Evolutionary conservation across 495 filamentous ascomycete genomes (phyloP), one percentile per base, ranked within the genome.

Genomic region (Letharia lupina): DNA sequence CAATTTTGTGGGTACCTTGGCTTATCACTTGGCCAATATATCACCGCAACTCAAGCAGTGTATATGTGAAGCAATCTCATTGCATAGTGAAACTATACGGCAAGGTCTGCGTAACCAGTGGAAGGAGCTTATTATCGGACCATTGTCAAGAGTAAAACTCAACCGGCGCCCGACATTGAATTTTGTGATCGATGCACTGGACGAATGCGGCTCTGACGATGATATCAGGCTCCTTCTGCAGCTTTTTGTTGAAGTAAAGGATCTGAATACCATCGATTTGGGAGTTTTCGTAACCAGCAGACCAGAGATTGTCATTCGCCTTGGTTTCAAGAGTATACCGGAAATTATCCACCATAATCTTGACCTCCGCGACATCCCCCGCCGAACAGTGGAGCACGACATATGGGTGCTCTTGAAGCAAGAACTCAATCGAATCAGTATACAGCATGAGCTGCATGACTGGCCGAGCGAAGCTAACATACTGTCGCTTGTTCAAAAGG

Each of bases 141-240:
- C 79, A 15, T 68, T 83, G 0, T 52, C 59, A 52, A 28, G 37
- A 58, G 12, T 41, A 71, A 8, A 20, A 61, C 7, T 40, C 41
- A 56, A 6, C 16, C n/a, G 37, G 47, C 40, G 13, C 41, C 10
- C 61, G 70, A 66, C 50, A 40, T 41, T 63, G 47, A 67, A 67
- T 35, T 20, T 83, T 18, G 75, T 84, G 20, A 71, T 85, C 40
- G 82, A 85, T 67, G 82, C 82, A 62, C 73, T 85, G 23, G 83
- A 83, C 61, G 80, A 84, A 66, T 84, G 79, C 65, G 78, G 78
- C 2, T 33, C 68, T 10, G 76, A 81, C 18, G 47, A 75, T 23
- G 76, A 81, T 64, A 66, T 80, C 0, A 67, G 63, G 68, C 61
- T 45, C 12, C 73, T 84, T 41, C 71, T 85, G 41, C 64, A 63